Evolutionary conservation across 495 filamentous ascomycete genomes (phyloP).

Genomic region (Neurospora sp.): DNA sequence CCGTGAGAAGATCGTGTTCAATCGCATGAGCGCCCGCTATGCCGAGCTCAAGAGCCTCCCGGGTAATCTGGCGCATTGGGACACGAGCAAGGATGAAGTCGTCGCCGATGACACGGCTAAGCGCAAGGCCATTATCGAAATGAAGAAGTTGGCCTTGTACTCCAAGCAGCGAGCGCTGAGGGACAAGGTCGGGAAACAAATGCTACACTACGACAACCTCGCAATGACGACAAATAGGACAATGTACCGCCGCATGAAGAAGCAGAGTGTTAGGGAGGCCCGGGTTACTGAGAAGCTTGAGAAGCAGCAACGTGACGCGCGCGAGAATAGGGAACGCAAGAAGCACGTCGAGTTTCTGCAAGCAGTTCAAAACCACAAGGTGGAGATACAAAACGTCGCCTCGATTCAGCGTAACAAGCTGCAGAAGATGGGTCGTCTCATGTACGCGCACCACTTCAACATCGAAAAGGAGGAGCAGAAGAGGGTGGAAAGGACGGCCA

Average conservation of each 20-base stretch:
- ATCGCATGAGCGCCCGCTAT: constrained; percentile 74
- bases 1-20: constrained; percentile 77
- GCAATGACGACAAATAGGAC: constrained; percentile 90
- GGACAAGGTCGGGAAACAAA: constrained; percentile 74
- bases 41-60: constrained; percentile 70
- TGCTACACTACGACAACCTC: constrained; percentile 87
- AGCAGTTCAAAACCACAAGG: constrained; percentile 51
- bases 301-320: constrained; percentile 93
- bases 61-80: constrained; percentile 75
- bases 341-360: constrained; percentile 84
- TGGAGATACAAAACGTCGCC: constrained; percentile 30
- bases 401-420: constrained; percentile 44
- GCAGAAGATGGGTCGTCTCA: constrained; percentile 77
- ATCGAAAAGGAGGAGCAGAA: constrained; percentile 99
- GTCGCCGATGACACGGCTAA: constrained; percentile 75
- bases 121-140: constrained; percentile 82
- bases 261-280: constrained; percentile 89
- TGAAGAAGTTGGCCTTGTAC: constrained; percentile 73
- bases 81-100: constrained; percentile 60
- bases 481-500: constrained; percentile 89
- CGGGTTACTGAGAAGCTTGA: constrained; percentile 96
- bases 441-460: constrained; percentile 79
- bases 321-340: constrained; percentile 89
- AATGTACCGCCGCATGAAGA: constrained; percentile 87
- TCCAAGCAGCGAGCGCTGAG: constrained; percentile 77